Evolutionary conservation across 352 stramenopile species (phyloP).

Genomic region (Globisporangium viniferum): DNA sequence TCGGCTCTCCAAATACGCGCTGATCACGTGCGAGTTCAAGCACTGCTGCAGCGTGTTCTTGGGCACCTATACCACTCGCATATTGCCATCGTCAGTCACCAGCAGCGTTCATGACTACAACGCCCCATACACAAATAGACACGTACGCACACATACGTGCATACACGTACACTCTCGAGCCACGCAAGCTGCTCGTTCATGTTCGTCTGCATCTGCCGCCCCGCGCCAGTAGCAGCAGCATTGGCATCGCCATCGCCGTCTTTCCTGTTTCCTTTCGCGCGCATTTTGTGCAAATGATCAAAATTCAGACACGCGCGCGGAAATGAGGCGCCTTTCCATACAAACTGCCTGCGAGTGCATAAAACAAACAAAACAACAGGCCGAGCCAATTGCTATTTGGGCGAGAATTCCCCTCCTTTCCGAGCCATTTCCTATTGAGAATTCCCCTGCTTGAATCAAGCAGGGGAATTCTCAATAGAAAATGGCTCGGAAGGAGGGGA

Average conservation of each 20-base stretch:
- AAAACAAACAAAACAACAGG: too few species aligned
- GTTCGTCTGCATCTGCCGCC: constrained; percentile 34
- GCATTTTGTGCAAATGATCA: constrained; percentile 9
- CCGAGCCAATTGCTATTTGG: too few species aligned
- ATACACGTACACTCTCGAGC: constrained; percentile 40
- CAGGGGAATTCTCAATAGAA: too few species aligned
- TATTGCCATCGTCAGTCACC: not conserved
- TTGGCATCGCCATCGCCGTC: not conserved
- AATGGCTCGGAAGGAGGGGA: too few species aligned
- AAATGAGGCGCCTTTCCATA: too few species aligned
- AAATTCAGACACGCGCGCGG: not conserved
- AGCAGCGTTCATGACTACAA: not conserved
- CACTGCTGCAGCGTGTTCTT: constrained; percentile 62
- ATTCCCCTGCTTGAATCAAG: too few species aligned
- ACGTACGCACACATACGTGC: not conserved
- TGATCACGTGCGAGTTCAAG: constrained; percentile 79
- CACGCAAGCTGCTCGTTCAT: constrained; percentile 63
- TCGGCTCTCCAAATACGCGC: constrained; percentile 59
- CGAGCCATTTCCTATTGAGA: too few species aligned
- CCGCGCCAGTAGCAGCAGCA: constrained; percentile 12
- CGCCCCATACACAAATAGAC: not conserved
- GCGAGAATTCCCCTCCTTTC: too few species aligned
- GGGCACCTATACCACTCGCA: constrained; percentile 22
- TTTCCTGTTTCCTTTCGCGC: constrained; percentile 6
- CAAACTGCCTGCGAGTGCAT: too few species aligned